Evolutionary conservation across 2,329 filamentous ascomycete species (phyloP).

Genomic region (Grosmannia huntii): DNA sequence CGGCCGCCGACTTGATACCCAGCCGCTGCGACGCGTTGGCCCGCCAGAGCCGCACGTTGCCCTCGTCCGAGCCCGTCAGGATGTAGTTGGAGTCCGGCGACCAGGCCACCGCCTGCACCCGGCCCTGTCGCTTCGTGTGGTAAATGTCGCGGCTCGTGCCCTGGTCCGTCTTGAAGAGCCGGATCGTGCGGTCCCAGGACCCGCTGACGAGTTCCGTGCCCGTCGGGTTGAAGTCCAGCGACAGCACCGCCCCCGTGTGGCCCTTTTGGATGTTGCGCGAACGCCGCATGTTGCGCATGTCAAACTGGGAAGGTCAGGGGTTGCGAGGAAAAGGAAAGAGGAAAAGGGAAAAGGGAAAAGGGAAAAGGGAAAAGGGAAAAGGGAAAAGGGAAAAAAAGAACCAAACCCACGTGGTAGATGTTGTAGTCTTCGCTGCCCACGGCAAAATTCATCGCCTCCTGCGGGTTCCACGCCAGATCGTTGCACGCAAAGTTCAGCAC

Average conservation of each 20-base stretch:
- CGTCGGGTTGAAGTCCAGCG: conserved; percentile 88
- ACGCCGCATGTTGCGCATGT: conserved; percentile 49
- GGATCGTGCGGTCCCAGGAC: conserved; percentile 76
- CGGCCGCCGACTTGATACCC: conserved; percentile 72
- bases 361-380: neutral
- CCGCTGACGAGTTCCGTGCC: conserved; percentile 88
- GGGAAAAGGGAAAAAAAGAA: neutral
- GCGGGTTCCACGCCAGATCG: conserved; percentile 82
- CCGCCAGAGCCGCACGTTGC: conserved; percentile 77
- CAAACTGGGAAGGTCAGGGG: conserved; percentile 39
- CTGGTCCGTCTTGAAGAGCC: conserved; percentile 67
- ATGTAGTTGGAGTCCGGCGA: conserved; percentile 85
- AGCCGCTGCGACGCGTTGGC: conserved; percentile 71
- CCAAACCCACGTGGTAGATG: conserved; percentile 45
- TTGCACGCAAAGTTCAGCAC: conserved; percentile 75
- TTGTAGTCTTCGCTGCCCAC: conserved; percentile 93
- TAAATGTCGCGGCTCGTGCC: conserved; percentile 89
- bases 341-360: neutral
- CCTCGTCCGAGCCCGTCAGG: conserved; percentile 84
- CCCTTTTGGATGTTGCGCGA: conserved; percentile 15
- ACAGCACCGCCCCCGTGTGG: conserved; percentile 64
- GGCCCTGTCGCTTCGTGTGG: conserved; percentile 96
- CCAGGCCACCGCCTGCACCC: conserved; percentile 42
- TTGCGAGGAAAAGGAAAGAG: neutral
- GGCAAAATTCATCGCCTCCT: conserved; percentile 59